A percentile compares a stretch with the other conserved stretches of the same genome.
phyloP scores from a whole-genome alignment of 2,329 filamentous ascomycete species.

The Xylaria sp. region DNA sequence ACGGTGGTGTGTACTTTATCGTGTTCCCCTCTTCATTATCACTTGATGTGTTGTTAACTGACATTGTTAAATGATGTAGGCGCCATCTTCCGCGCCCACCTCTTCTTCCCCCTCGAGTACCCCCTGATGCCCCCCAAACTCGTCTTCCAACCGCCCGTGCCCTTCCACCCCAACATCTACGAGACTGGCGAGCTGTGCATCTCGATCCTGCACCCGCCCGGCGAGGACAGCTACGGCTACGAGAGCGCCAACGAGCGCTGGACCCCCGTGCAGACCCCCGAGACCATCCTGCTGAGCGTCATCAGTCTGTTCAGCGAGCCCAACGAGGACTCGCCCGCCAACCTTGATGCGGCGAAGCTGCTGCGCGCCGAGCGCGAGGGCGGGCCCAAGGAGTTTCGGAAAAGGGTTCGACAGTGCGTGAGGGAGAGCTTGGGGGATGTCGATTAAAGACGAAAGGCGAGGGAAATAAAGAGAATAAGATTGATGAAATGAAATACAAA shows the following conservation, averaged over 20 bases:
- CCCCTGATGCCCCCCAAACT: constrained; percentile 89
- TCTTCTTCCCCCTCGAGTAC: constrained; percentile 87
- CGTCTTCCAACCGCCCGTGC: constrained; percentile 83
- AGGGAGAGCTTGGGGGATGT: constrained; percentile 81
- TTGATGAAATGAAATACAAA: too few relatives aligned
- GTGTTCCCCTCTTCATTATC: too few relatives aligned
- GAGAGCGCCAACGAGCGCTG: constrained; percentile 90
- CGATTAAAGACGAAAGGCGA: constrained; percentile 50
- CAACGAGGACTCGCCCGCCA: constrained; percentile 95
- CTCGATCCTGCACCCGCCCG: constrained; percentile 93
- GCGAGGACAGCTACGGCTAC: constrained; percentile 94
- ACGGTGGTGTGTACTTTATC: constrained; percentile 74
- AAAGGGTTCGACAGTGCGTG: constrained; percentile 80
- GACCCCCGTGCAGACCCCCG: constrained; percentile 93
- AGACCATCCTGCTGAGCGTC: constrained; percentile 91
- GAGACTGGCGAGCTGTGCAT: constrained; percentile 90
- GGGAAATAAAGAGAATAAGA: too few relatives aligned
- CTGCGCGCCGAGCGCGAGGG: constrained; percentile 81
- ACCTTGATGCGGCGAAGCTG: constrained; percentile 90
- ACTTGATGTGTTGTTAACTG: too few relatives aligned
- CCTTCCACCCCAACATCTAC: constrained; percentile 97
- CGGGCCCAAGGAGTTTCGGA: constrained; percentile 77
- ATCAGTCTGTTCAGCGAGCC: constrained; percentile 93
- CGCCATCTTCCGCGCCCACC: constrained; percentile 88
- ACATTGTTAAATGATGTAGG: constrained; percentile 63